Evolutionary conservation across 1,139 yeast species (phyloP).

Genomic region (Petasospora fabianii): DNA sequence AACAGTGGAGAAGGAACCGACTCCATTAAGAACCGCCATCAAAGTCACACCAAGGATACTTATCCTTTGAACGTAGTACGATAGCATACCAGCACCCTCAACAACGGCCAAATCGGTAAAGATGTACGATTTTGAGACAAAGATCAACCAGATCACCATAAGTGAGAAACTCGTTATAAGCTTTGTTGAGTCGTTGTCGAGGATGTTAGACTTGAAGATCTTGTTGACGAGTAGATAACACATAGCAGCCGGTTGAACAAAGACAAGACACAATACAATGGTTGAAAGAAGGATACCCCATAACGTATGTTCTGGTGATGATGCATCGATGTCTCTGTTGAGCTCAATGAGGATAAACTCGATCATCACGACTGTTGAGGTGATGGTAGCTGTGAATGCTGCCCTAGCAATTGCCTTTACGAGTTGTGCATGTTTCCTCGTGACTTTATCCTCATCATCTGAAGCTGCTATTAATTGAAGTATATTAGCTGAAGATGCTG

Average conservation of each 20-base stretch:
- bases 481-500: constrained; percentile 11
- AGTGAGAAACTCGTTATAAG: constrained; percentile 17
- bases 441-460: constrained; percentile 3
- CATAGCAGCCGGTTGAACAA: constrained; percentile 33
- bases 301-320: constrained; percentile 8
- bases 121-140: constrained; percentile 22
- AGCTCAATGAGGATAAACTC: constrained; percentile 23
- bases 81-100: constrained; percentile 12
- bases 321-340: constrained; percentile 6
- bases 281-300: constrained; percentile 16
- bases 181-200: constrained; percentile 16
- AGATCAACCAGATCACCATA: constrained; percentile 22
- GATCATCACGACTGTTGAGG: constrained; percentile 20
- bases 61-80: constrained; percentile 39
- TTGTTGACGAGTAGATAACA: constrained; percentile 31
- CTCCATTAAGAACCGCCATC: constrained; percentile 68
- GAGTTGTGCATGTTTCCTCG: constrained; percentile 1
- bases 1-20: constrained; percentile 73
- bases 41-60: constrained; percentile 70
- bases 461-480: constrained; percentile 12
- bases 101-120: constrained; percentile 22
- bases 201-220: constrained; percentile 29
- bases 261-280: constrained; percentile 14
- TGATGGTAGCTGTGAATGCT: constrained; percentile 20
- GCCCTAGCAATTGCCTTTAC: constrained; percentile 17